Evolutionary conservation across 1,284 basidiomycete genomes (phyloP), one percentile per base, ranked within the genome.

Genomic region (Rhodotorula mucilaginosa): DNA sequence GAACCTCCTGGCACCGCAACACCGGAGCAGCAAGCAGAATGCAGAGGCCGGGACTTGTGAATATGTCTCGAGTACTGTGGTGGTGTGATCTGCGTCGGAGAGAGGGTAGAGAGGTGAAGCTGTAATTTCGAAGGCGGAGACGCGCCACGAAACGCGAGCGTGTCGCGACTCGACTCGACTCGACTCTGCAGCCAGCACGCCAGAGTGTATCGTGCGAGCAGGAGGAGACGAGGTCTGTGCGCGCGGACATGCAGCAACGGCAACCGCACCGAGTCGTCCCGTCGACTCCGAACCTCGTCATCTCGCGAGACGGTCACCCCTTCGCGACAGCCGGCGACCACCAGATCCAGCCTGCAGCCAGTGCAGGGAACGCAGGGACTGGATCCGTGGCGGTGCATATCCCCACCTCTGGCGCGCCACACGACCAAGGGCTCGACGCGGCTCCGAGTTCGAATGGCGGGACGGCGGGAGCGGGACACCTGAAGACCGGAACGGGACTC

Each of bases 231-330:
- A 21, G 23, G 21, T 12, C 13, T 26, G 26, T 26, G 26, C 19
- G n/a, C 21, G 26, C 54, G 54, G 49, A 15, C 0, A 56, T 56
- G 54, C 54, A 56, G n/a, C 52, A 54, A 15, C 54, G 54, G 18
- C 54, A 56, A 29, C 54, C 54, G 54, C 54, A 56, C 54, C 54
- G 54, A 12, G 54, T 56, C 54, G 54, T 56, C 13, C 54, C 54
- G n/a, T n/a, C 54, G 54, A 56, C 54, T 12, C 54, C 54, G 13
- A 56, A 56, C 26, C 26, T 56, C n/a, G 54, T 56, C 54, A 18
- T 56, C 54, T 56, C 54, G 54, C n/a, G 54, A 2, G 54, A 56
- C 39, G 39, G 39, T 13, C n/a, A 56, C 54, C 26, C 54, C 26
- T 56, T 56, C 54, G 26, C 15, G 16, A 16, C n/a, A 13, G 54